Evolutionary conservation across 371 early-diverging fungal genomes (phyloP), one percentile per base, ranked within the genome.

Genomic region (Apophysomyces sp.): DNA sequence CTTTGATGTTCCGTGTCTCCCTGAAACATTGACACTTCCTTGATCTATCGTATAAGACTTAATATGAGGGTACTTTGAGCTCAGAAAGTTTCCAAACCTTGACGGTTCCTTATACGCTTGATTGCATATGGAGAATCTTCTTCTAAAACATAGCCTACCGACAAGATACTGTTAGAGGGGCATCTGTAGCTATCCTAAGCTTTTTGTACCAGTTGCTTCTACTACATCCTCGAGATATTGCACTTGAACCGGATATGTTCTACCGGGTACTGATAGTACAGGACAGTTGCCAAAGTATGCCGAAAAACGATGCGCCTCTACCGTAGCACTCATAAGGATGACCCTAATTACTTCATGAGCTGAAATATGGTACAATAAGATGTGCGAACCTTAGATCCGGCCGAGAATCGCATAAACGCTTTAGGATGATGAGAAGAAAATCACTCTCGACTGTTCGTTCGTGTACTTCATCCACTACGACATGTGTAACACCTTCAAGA

Each of bases 401-500:
- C 21, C 88, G 81, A 36, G 59, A 59, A 26, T 44, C 52, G 57
- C 87, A 62, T 52, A 87, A 56, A 34, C 78, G 73, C 34, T 76
- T 74, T 52, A 93, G 67, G 15, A 92, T 69, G 40, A 87, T 79
- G 24, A 97, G 63, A 21, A 94, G 68, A 60, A 96, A 81, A 62
- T 97, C 98, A 4, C 91, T 88, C 61, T 94, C 93, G 11, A 92
- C 73, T 0, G 87, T 86, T 18, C 95, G 83, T 69, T 94, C 95
- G 62, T 94, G 95, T 3, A 94, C 92, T 65, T 94, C 95, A 62
- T 94, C 95, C n/a, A 93, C 80, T 13, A 94, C 72, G 8, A 94
- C 81, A 62, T 92, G 90, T 0, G 88, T 83, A 0, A 91, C 77
- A 0, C 83, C 86, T 5, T 72, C 62, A 49, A 97, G 75, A 0